These are phyloP conservation scores for Gryganskiella cystojenkinii DNA, from an alignment of 192 early-diverging fungal species.

Conservation along the genomic window DNA sequence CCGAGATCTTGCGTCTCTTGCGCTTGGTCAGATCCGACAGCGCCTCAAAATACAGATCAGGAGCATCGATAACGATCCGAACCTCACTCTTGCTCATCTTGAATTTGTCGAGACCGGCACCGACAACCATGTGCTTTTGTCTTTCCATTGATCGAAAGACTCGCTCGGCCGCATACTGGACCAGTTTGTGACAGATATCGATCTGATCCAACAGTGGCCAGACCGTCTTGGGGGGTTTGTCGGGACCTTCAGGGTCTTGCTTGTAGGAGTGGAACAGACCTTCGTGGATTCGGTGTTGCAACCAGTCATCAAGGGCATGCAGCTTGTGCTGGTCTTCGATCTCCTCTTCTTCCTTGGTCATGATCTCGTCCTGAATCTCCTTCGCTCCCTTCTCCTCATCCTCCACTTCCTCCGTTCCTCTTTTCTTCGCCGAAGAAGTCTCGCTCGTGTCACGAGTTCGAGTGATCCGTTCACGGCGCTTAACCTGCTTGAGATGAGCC, in stretches of 20 bases:
- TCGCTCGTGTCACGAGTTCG: not conserved
- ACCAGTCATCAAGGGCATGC: conserved; percentile 7
- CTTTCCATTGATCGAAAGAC: not conserved
- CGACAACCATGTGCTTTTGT: not conserved
- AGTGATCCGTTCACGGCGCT: conserved; percentile 1
- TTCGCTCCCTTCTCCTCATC: too few species aligned
- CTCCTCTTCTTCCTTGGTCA: conserved; percentile 7
- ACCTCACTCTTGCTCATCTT: not conserved
- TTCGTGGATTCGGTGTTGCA: not conserved
- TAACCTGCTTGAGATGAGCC: conserved; percentile 5
- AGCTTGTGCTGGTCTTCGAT: conserved; percentile 4
- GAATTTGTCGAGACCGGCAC: not conserved
- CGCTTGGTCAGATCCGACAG: not conserved
- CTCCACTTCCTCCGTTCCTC: not conserved
- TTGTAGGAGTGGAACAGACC: not conserved
- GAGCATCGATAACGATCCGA: not conserved
- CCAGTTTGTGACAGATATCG: not conserved
- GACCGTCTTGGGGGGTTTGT: not conserved
- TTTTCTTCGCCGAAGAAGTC: not conserved
- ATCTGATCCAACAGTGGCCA: conserved; percentile 4
- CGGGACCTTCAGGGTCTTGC: conserved; percentile 1
- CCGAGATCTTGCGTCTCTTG: not conserved
- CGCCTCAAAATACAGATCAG: not conserved
- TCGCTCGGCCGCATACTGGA: not conserved
- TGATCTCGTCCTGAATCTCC: not conserved